These are phyloP conservation scores for Citrullus colocynthis DNA, from an alignment of 306 rosid species.

Conservation along the genomic window DNA sequence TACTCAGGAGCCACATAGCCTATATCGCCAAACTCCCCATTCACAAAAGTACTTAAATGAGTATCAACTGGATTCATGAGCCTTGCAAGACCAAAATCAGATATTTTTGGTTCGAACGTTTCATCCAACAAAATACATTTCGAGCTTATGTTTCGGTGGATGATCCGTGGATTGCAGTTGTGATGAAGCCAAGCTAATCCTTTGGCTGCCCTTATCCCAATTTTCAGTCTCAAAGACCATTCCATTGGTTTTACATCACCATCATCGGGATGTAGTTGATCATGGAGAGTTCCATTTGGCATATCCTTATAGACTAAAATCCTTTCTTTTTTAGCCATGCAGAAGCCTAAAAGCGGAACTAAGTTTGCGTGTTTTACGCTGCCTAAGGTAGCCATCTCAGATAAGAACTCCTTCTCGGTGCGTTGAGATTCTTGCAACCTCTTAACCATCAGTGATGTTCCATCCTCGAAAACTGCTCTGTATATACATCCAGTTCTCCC, in stretches of 20 bases:
- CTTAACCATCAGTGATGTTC: constrained; percentile 76
- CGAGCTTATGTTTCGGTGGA: constrained; percentile 93
- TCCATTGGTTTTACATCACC: constrained; percentile 36
- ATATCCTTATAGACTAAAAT: constrained; percentile 62
- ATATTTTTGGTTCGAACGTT: constrained; percentile 76
- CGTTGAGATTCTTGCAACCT: constrained; percentile 80
- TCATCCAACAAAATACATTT: constrained; percentile 71
- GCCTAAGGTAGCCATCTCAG: constrained; percentile 84
- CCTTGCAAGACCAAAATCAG: constrained; percentile 93
- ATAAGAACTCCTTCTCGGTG: constrained; percentile 68
- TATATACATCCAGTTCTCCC: constrained; percentile 87
- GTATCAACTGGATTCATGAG: constrained; percentile 92
- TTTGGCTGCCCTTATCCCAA: constrained; percentile 82
- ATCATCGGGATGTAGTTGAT: constrained; percentile 45
- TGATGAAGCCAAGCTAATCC: constrained; percentile 97
- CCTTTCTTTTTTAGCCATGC: constrained; percentile 78
- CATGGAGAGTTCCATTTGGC: constrained; percentile 73
- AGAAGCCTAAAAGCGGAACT: constrained; percentile 82
- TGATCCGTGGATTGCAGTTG: constrained; percentile 84
- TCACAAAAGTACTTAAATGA: constrained; percentile 89
- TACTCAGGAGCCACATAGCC: constrained; percentile 98
- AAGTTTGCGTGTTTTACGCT: constrained; percentile 58
- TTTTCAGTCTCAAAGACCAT: constrained; percentile 73
- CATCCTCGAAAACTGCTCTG: constrained; percentile 66
- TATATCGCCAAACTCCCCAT: constrained; percentile 85